Conservation (phyloP, 805 yeast genomes). For the Metschnikowia baotianmanensis region DNA sequence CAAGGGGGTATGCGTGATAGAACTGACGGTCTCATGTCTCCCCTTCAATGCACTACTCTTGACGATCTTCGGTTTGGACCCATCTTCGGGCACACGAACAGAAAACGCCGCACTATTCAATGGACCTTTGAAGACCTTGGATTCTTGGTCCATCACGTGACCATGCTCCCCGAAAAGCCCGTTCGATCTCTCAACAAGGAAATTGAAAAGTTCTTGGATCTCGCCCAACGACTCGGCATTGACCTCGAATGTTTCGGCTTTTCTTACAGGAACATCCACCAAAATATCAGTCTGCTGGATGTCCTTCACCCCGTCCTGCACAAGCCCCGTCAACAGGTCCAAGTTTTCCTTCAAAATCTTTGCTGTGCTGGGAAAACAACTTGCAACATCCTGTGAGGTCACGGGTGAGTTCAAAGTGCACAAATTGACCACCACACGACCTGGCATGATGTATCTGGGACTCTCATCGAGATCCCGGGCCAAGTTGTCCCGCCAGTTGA, state of each 20-base stretch:
- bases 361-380: conserved; percentile 6
- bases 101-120: conserved; percentile 4
- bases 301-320: conserved; percentile 38
- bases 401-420: conserved; percentile 54
- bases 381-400: conserved; percentile 32
- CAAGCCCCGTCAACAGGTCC: conserved; percentile 55
- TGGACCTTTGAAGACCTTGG: conserved; percentile 2
- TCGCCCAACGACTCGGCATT: background rate
- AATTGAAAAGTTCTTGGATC: no score
- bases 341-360: conserved; percentile 49
- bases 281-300: no score
- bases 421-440: conserved; percentile 65
- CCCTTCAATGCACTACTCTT: background rate
- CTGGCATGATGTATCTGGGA: conserved; percentile 77
- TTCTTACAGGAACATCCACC: no score
- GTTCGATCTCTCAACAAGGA: no score
- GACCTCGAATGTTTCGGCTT: no score
- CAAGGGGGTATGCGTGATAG: conserved; percentile 3
- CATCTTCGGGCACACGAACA: conserved; percentile 7
- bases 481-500: conserved; percentile 75
- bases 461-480: conserved; percentile 86
- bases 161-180: no score
- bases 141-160: background rate
- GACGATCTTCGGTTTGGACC: conserved; percentile 22
- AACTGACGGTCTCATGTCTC: conserved; percentile 1